Evolutionary conservation across 2,329 filamentous ascomycete genomes (phyloP), one percentile per base, ranked within the genome.

Genomic region (Cercospora sesami): DNA sequence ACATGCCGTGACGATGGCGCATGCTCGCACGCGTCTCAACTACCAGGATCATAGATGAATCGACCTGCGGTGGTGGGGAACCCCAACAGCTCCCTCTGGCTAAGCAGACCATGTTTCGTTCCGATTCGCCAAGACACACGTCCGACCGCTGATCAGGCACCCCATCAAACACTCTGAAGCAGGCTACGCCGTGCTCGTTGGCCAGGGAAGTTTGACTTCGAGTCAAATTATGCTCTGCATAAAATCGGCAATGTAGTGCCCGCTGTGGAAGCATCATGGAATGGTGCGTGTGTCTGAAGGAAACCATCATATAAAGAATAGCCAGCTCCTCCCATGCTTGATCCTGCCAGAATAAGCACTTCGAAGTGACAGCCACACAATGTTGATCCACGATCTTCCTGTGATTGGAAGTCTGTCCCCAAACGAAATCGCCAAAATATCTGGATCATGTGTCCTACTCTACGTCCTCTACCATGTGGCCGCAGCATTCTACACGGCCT

Each of bases 401-500:
- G n/a, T 21, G 4, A n/a, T 55, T n/a, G 21, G 48, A 14, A 55
- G 14, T 30, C 48, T 28, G 14, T 55, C 48, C 16, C 21, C 48
- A 14, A n/a, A 26, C 14, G 23, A 55, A 16, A 55, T 55, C 23
- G 48, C 23, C 48, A 55, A 28, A 55, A 14, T 55, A 55, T 28
- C 48, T 30, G 48, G 23, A 4, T 59, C 60, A n/a, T 69, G 70
- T n/a, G 28, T 61, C 31, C 42, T 33, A 14, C 33, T 72, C 4
- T 74, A 68, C 16, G 5, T 71, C 31, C n/a, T 68, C 62, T 74
- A 72, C 58, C 51, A 59, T 21, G 5, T 71, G 18, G 61, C 45
- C 26, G 51, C 42, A 18, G 64, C 67, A 30, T 69, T 81, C 42
- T 81, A 82, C 73, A 79, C 78, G 64, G 68, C 80, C 18, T 83